Conservation (phyloP, 768 basidiomycete species). For the Tulasnella sp. region DNA sequence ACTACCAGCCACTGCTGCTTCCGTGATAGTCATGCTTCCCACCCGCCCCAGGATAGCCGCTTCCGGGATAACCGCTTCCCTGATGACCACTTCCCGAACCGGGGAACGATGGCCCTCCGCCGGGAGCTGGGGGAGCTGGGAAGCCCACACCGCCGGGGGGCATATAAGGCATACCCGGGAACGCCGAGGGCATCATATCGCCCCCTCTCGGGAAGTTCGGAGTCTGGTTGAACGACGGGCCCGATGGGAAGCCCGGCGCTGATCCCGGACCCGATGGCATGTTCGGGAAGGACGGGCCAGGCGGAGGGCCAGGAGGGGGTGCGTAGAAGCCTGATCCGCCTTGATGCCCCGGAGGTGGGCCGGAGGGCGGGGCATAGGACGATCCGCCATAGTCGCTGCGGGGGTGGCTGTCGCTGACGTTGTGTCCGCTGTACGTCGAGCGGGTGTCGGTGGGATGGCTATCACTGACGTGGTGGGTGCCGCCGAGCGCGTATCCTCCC, state of each 20-base stretch:
- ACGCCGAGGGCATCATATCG: not conserved
- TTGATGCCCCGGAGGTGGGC: not conserved
- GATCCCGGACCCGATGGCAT: not conserved
- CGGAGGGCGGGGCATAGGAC: slow-evolving; percentile 4
- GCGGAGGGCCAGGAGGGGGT: slow-evolving; percentile 1
- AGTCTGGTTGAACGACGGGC: not conserved
- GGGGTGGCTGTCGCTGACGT: not conserved
- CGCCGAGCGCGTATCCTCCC: slow-evolving; percentile 4
- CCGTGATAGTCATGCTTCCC: not conserved
- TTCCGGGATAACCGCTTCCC: not conserved
- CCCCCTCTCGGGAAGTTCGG: not conserved
- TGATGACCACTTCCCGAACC: not conserved
- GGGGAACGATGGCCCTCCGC: not conserved
- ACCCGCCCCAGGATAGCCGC: slow-evolving; percentile 1
- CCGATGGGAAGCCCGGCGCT: not conserved
- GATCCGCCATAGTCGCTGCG: not conserved
- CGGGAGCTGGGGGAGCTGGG: not conserved
- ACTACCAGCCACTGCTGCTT: slow-evolving; percentile 6
- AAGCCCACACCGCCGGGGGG: not conserved
- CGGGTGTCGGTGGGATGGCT: too few species aligned
- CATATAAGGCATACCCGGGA: not conserved
- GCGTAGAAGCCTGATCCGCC: not conserved
- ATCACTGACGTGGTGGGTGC: not conserved
- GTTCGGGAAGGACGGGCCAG: not conserved
- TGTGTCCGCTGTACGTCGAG: not conserved